phyloP scores from a whole-genome alignment of 2,329 filamentous ascomycete species.

The Xylaria sp. region DNA sequence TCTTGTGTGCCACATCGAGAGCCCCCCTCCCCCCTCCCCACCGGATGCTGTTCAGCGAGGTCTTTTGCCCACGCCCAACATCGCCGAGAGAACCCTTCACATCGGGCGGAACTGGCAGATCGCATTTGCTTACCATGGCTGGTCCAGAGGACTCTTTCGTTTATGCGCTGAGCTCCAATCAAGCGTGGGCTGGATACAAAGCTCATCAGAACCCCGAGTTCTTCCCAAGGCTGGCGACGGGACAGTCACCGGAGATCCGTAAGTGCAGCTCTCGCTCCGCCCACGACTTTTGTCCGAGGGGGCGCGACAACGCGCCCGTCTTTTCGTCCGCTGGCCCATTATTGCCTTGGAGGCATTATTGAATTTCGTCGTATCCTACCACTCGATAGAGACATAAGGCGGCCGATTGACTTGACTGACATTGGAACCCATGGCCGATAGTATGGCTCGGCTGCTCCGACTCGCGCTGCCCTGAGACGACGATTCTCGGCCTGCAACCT shows the following conservation, averaged over 20 bases:
- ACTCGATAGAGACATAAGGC: background rate
- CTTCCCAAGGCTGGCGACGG: conserved; percentile 69
- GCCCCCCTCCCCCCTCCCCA: no score
- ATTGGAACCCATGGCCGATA: conserved; percentile 33
- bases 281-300: no score
- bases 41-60: background rate
- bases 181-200: conserved; percentile 71
- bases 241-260: conserved; percentile 70
- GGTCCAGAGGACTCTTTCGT: conserved; percentile 61
- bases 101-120: background rate
- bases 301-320: background rate
- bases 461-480: conserved; percentile 83
- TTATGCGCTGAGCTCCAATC: conserved; percentile 70
- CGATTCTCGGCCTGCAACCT: conserved; percentile 76
- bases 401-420: conserved; percentile 12
- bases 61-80: background rate
- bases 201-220: conserved; percentile 70
- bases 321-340: background rate
- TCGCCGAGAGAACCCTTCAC: conserved; percentile 3
- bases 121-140: conserved; percentile 35
- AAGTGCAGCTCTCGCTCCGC: conserved; percentile 38
- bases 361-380: background rate
- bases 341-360: background rate
- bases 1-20: background rate
- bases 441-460: conserved; percentile 90